Evolutionary conservation across 495 filamentous ascomycete genomes (phyloP), one percentile per base, ranked within the genome.

Genomic region (Aspergillus biplanus): DNA sequence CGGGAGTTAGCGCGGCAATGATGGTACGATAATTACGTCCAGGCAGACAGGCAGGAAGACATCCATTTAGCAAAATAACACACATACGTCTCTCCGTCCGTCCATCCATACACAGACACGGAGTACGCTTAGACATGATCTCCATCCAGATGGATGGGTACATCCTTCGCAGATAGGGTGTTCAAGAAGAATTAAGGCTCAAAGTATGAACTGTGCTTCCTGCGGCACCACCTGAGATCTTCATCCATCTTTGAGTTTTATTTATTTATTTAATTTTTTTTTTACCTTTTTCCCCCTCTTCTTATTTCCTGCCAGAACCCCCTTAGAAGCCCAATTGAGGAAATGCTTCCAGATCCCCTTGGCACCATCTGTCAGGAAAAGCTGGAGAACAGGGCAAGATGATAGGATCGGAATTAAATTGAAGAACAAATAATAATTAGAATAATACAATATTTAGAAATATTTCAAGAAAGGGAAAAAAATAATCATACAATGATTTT

Each of bases 291-390:
- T 16, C 56, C 4, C 16, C 27, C 21, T 31, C 32, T 58, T 33
- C 21, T 52, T 27, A 49, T 32, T 49, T 42, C 31, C 32, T 34
- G 42, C n/a, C n/a, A n/a, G n/a, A 27, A 27, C 44, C 37, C 35
- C 21, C 35, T 31, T 50, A 31, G 33, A 5, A 33, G 44, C 42
- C 64, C 65, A 66, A 62, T 61, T 59, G 71, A 68, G 71, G 69
- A 73, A 65, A 67, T 68, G 67, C 61, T 59, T 58, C 67, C 53
- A 54, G 27, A 54, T 33, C 65, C 65, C 70, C 71, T 73, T 71
- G 69, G 72, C 72, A 57, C 68, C 69, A 69, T 75, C 74, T 75
- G 74, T 76, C 74, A 76, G 67, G 67, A 35, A 65, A 74, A 74
- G 72, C 69, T 74, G 73, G 74, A 68, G 70, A 58, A 47, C 60